Evolutionary conservation across 2,329 filamentous ascomycete genomes (phyloP), one percentile per base, ranked within the genome.

Genomic region (Huntiella savannae): DNA sequence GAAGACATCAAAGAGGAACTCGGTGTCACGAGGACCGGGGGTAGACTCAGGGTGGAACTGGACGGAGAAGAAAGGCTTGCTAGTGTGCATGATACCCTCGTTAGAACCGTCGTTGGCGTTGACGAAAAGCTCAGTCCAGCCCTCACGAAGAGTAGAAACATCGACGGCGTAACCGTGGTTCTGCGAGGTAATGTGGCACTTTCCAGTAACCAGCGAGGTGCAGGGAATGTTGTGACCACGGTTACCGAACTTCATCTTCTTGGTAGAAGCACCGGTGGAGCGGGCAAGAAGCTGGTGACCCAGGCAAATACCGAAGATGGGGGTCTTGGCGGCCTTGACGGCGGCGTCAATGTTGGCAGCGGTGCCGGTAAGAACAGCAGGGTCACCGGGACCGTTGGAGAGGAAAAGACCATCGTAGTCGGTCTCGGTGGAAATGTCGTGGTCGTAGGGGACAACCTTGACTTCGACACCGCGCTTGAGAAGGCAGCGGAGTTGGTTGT

Each of bases 241-340:
- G 68, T 98, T 98, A 67, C 91, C 91, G 58, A 95, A 98, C 72
- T 96, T 96, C 85, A 98, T 93, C 71, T 98, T 98, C 57, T 73
- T 64, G 0, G 91, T 96, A 40, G 70, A 70, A 40, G 87, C 88
- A 47, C 88, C 88, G 32, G 86, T 77, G 49, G 88, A 86, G 55
- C 86, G 75, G 46, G 88, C 86, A 45, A 96, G 76, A 54, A 96
- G 71, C 65, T 96, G 88, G 62, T 96, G 88, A 48, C 88, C 88
- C 55, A 96, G 66, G 67, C 88, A 96, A 59, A 96, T 96, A 68
- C 88, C 88, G 55, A 96, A 95, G 52, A 96, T 80, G 5, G 88
- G 88, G 5, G 79, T 88, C 54, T 77, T 74, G 54, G 80, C 85
- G 61, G 85, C 79, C 53, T 80, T 68, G 61, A 95, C 71, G 28